These are phyloP conservation scores for Neoboletus magnificus DNA, from an alignment of 768 basidiomycete species.

Conservation along the genomic window DNA sequence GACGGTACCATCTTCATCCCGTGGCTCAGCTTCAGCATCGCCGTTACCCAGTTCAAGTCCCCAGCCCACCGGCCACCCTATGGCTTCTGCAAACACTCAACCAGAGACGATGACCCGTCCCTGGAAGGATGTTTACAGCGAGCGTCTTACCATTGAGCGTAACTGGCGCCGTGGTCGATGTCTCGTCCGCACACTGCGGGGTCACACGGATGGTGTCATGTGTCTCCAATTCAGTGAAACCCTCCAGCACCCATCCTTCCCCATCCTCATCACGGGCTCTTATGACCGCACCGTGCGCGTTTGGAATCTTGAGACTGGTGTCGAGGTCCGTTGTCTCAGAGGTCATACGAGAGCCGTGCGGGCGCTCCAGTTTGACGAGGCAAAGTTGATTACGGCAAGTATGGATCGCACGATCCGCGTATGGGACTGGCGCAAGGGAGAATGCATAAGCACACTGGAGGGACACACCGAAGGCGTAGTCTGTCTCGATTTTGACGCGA, in stretches of 20 bases:
- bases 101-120: slow-evolving; percentile 64
- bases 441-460: slow-evolving; percentile 81
- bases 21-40: slow-evolving; percentile 14
- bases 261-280: slow-evolving; percentile 95
- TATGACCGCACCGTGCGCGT: slow-evolving; percentile 93
- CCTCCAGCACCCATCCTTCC: slow-evolving; percentile 77
- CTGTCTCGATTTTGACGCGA: slow-evolving; percentile 86
- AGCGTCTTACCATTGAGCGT: slow-evolving; percentile 92
- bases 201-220: slow-evolving; percentile 96
- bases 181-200: slow-evolving; percentile 78
- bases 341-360: slow-evolving; percentile 93
- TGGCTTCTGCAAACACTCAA: slow-evolving; percentile 30
- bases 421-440: slow-evolving; percentile 93
- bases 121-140: slow-evolving; percentile 98
- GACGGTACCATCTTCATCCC: slow-evolving; percentile 6
- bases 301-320: slow-evolving; percentile 95
- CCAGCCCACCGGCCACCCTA: slow-evolving; percentile 22
- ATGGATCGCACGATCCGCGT: slow-evolving; percentile 96
- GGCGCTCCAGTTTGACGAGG: slow-evolving; percentile 92
- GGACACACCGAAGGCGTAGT: slow-evolving; percentile 93
- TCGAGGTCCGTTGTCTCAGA: slow-evolving; percentile 74
- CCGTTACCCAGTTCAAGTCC: slow-evolving; percentile 2
- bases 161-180: slow-evolving; percentile 97
- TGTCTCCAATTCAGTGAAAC: slow-evolving; percentile 93
- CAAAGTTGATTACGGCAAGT: slow-evolving; percentile 90